Conservation (phyloP, 2,329 filamentous ascomycete species). For the Epichloe sylvatica region DNA sequence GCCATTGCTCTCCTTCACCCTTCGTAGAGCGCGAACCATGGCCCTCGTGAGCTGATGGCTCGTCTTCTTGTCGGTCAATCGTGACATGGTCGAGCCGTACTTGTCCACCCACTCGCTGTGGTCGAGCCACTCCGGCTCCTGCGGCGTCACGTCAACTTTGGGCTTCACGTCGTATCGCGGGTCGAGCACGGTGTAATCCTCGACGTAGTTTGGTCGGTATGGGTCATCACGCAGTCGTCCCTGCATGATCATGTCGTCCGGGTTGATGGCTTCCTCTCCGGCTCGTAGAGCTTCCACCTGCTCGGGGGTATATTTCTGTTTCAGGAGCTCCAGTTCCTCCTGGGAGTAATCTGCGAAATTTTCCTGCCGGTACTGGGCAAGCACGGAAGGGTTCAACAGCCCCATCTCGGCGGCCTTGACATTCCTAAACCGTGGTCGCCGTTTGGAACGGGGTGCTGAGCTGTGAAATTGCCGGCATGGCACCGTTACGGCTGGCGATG, state of each 20-base stretch:
- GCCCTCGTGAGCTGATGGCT: constrained; percentile 28
- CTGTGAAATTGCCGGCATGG: constrained; percentile 36
- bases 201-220: constrained; percentile 60
- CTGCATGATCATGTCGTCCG: constrained; percentile 60
- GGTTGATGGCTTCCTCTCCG: constrained; percentile 62
- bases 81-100: constrained; percentile 35
- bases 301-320: constrained; percentile 56
- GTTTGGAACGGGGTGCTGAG: constrained; percentile 31
- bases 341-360: constrained; percentile 51
- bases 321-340: constrained; percentile 49
- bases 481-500: constrained; percentile 12
- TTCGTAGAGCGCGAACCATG: constrained; percentile 28
- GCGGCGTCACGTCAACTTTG: constrained; percentile 33
- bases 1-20: constrained; percentile 27
- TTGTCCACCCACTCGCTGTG: constrained; percentile 45
- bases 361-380: constrained; percentile 31
- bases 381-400: constrained; percentile 28
- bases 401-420: constrained; percentile 39
- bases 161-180: constrained; percentile 63
- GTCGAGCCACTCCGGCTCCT: constrained; percentile 43
- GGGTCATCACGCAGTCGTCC: constrained; percentile 58
- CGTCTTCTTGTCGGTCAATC: constrained; percentile 28
- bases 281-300: constrained; percentile 73
- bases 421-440: constrained; percentile 38
- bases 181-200: constrained; percentile 67